Evolutionary conservation across 352 stramenopile species (phyloP), one percentile per base, ranked within the genome.

Genomic region (Globisporangium nunn): DNA sequence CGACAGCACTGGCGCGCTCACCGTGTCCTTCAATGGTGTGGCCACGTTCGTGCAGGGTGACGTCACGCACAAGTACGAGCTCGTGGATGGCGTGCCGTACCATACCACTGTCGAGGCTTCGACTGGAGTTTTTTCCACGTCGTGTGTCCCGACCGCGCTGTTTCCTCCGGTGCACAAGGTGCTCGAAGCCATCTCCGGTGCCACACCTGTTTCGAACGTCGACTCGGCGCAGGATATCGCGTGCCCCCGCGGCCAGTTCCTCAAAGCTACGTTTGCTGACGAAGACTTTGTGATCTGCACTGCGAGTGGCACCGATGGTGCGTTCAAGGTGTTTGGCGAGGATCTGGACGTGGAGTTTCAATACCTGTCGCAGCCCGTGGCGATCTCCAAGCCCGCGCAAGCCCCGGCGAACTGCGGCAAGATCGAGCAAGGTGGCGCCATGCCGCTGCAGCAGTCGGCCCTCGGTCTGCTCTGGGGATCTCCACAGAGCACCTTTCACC

Each of bases 221-320:
- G 65, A 66, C 41, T 77, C 71, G 1, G 63, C 70, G 45, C 67
- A 78, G 39, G 58, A 59, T 18, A 81, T 85, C 54, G 70, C 59
- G 15, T 86, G 75, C 47, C 59, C 56, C 8, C 67, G 66, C 23
- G 68, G 62, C 3, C 63, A 63, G 17, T 71, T 78, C 45, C 63
- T 81, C n/a, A 67, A 68, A 50, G 66, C 70, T 6, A 67, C 58
- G 10, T 81, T 85, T 52, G 62, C 61, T 2, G 70, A 61, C 7
- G 67, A 85, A 51, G 57, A 67, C 28, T 85, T 74, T 49, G 68
- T 81, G 49, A 29, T 87, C 17, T 87, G 74, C 45, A 67, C 66
- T 15, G 54, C 68, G 5, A 46, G 56, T 10, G 55, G 67, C 23
- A 33, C 40, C 2, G 48, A 64, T 12, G 61, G 61, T 2, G 66